Percentiles rank a stretch among this genome's conserved stretches.
Conservation (phyloP, 2,329 filamentous ascomycete genomes). For the Monosporascus sp. region DNA sequence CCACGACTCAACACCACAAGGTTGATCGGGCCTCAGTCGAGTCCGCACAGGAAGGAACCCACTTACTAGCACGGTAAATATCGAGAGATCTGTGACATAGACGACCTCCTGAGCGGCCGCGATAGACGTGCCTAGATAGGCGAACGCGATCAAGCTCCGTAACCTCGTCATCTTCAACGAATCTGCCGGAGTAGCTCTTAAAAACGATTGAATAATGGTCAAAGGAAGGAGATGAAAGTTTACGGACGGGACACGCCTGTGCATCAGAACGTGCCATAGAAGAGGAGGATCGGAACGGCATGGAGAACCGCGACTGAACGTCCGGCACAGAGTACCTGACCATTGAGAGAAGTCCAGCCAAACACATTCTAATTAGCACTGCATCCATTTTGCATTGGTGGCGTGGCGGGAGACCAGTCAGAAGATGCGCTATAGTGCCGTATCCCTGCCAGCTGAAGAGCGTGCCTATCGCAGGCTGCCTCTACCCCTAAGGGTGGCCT, state of each 20-base stretch:
- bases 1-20: no score
- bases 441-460: conserved; percentile 16
- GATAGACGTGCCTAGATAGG: conserved; percentile 8
- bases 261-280: neutral
- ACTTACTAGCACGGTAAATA: conserved; percentile 25
- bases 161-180: neutral
- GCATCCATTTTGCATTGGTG: neutral
- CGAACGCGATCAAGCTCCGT: conserved; percentile 5
- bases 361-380: neutral
- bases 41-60: neutral
- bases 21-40: no score
- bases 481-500: no score
- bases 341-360: neutral
- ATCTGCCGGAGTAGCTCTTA: neutral
- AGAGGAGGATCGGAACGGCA: neutral
- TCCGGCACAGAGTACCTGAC: neutral
- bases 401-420: neutral
- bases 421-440: conserved; percentile 1
- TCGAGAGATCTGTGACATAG: conserved; percentile 26
- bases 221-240: neutral
- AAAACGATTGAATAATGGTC: neutral
- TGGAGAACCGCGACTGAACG: neutral
- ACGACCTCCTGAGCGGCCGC: conserved; percentile 18
- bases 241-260: neutral
- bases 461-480: neutral